These are phyloP conservation scores for Mycena belliarum DNA, from an alignment of 768 basidiomycete genomes.

Conservation along the genomic window DNA sequence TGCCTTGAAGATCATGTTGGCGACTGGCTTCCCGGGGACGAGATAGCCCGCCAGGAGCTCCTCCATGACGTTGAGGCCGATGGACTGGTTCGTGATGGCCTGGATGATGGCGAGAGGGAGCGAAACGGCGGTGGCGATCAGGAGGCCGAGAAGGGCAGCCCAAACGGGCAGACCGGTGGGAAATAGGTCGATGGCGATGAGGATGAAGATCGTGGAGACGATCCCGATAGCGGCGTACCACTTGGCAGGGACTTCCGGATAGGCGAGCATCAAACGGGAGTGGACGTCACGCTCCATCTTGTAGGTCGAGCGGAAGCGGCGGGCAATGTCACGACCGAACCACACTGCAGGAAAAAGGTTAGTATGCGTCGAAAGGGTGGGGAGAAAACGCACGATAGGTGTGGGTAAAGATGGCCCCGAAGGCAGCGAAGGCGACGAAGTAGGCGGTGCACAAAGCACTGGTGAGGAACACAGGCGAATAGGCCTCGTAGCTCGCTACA, in stretches of 20 bases:
- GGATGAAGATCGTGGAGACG: conserved; percentile 56
- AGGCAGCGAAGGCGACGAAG: conserved; percentile 75
- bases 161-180: conserved; percentile 81
- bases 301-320: conserved; percentile 65
- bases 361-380: not conserved
- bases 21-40: conserved; percentile 79
- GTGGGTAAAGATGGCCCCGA: conserved; percentile 75
- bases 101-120: conserved; percentile 80
- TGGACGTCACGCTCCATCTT: conserved; percentile 84
- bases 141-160: conserved; percentile 60
- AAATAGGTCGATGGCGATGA: conserved; percentile 70
- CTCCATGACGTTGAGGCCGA: conserved; percentile 67
- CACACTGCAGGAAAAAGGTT: conserved; percentile 52
- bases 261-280: conserved; percentile 78
- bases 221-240: conserved; percentile 68
- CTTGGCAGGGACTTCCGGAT: conserved; percentile 73
- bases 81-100: conserved; percentile 83
- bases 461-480: conserved; percentile 80
- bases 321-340: conserved; percentile 78
- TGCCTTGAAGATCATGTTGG: conserved; percentile 80
- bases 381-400: conserved; percentile 58
- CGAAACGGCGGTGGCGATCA: conserved; percentile 50
- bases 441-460: conserved; percentile 67
- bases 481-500: conserved; percentile 62
- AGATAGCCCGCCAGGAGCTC: conserved; percentile 80